Base-by-base conservation (phyloP, 805 yeast species). In the Candida ipomoeae region DNA sequence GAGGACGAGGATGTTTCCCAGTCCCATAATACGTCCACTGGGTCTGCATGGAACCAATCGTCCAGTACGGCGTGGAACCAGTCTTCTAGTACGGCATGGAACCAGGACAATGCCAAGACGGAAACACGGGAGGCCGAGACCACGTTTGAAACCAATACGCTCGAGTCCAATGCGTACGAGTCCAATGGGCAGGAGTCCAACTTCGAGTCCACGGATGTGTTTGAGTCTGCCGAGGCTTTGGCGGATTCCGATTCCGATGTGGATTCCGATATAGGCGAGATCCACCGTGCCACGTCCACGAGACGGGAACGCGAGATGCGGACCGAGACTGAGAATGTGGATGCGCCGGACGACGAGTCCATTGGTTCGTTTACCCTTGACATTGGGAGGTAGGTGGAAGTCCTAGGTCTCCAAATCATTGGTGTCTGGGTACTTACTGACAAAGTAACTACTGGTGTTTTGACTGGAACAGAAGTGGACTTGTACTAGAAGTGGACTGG, bases 201-300 rank as follows among this genome's bases (percentile, higher is more conserved):
- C 10, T 26, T 26, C 5, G 29, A 26, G 11, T 26, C 29, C 29
- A 8, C 29, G 11, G 29, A 26, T 26, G 29, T 26, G 29, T 26
- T 26, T 26, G 29, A 26, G 29, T 26, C 29, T 8, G 29, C 29
- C 2, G 29, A 26, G 11, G 29, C 29, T 26, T 26, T 26, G 13
- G 54, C 44, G 14, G 61, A 58, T 20, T 52, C 58, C 14, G 66
- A 63, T 46, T 65, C 71, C 14, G 78, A 73, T 52, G 75, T 73
- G 35, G 78, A 73, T 59, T 68, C 74, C n/a, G 78, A 73, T 55
- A 70, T 73, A 34, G 77, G 76, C 18, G 76, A 73, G 53, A 73
- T 73, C 44, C 63, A 65, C 39, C 63, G 77, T 2, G 77, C 77
- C 36, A 72, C 75, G 7, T 55, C 59, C 8, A 54, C 54, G 5